Evolutionary conservation across 345 rosid genomes (phyloP), one percentile per base, ranked within the genome.

Genomic region (Ceriops decandra): DNA sequence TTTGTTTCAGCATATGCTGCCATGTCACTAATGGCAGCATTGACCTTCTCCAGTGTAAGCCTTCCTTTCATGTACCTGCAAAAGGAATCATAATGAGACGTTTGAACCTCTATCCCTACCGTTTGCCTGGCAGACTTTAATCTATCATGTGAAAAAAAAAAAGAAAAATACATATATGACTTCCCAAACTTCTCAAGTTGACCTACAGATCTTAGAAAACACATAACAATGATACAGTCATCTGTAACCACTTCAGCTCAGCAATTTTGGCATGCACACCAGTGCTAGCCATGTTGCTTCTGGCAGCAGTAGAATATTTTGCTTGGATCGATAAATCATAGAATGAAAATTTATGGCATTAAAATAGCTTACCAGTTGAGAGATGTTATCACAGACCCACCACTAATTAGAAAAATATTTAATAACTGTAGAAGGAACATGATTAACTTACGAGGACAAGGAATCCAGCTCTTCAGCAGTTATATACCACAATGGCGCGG

Each of bases 31-130:
- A 93, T 80, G 32, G 95, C 91, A n/a, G 96, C 95, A 77, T 93
- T 93, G 76, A 91, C 88, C 84, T 88, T 93, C 73, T 93, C 97
- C 24, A 87, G 69, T 1, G 95, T 91, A 42, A 93, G 97, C 75
- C 98, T 86, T 73, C 97, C 98, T 85, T 85, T 91, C 98, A 93
- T 93, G 77, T 93, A 93, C 63, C 95, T 91, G 78, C 66, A 68
- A 32, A 27, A 46, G 4, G n/a, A 30, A 10, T 27, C 26, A 0
- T 19, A 11, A 8, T 17, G 31, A 27, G 16, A 36, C 0, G 22
- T 30, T 35, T 19, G 36, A 52, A 13, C 36, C 28, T 21, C 5
- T 10, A 15, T 52, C 36, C 59, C 42, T 28, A 33, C 69, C 0
- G 17, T 17, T 42, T 42, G 36, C 9, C 36, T 7, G 36, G 10